Conservation (phyloP, 1,139 yeast genomes). For the Wickerhamomyces sp. region DNA sequence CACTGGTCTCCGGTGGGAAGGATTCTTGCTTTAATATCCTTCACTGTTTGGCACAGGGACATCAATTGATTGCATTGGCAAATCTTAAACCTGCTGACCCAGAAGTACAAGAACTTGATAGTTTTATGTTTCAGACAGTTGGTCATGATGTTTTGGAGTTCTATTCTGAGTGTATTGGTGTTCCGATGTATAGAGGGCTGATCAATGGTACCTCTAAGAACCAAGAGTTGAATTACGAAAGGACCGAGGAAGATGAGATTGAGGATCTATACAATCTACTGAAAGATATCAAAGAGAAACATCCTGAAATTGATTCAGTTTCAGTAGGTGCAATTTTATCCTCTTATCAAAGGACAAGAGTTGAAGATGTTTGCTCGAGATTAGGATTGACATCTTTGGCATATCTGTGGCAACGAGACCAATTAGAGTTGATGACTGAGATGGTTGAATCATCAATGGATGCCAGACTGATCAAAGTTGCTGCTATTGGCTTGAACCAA, state of each 20-base stretch:
- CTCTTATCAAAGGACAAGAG: constrained; percentile 88
- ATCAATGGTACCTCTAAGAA: constrained; percentile 63
- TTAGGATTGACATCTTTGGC: constrained; percentile 66
- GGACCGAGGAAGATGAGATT: constrained; percentile 72
- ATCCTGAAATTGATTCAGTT: constrained; percentile 79
- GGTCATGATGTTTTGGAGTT: constrained; percentile 75
- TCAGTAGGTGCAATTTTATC: constrained; percentile 95
- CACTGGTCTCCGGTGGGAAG: constrained; percentile 91
- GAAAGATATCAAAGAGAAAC: constrained; percentile 37
- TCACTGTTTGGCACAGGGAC: constrained; percentile 79
- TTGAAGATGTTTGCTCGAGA: constrained; percentile 81
- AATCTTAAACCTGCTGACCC: constrained; percentile 63
- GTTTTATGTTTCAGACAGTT: constrained; percentile 98
- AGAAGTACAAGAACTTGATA: constrained; percentile 64
- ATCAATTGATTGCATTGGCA: constrained; percentile 78
- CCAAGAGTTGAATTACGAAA: constrained; percentile 61
- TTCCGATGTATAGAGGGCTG: constrained; percentile 73
- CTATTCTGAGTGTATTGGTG: constrained; percentile 66
- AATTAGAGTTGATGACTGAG: constrained; percentile 70
- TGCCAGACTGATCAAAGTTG: constrained; percentile 86
- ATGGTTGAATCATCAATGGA: constrained; percentile 73
- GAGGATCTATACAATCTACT: constrained; percentile 67
- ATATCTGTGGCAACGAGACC: constrained; percentile 87
- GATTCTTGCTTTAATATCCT: constrained; percentile 88
- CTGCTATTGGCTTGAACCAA: constrained; percentile 76